Evolutionary conservation across 164 flowering plant species (phyloP), one percentile per base, ranked within the genome.

Genomic region (Cinnamomum micranthum): DNA sequence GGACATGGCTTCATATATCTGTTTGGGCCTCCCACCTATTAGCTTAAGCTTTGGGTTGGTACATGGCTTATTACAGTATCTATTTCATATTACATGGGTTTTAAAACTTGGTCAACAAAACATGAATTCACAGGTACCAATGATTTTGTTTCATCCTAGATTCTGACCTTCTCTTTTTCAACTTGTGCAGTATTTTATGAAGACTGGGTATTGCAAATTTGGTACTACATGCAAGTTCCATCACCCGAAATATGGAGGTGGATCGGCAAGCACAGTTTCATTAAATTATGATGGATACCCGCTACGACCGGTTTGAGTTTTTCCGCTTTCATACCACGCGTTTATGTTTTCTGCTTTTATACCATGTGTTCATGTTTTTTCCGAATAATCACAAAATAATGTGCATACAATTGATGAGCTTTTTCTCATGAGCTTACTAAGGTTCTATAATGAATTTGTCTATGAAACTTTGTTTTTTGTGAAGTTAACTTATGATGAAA

Each of bases 191-290:
- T 91, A 87, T 77, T 96, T 77, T 79, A 78, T 94, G 93, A 85
- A 90, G 85, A 92, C 95, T 24, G 98, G 99, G 52, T 83, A 85
- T 64, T 96, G 99, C 80, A 96, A 89, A 84, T 96, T 88, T 80
- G 99, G 99, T 73, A 72, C 90, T 76, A 86, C 98, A 25, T 96
- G 99, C 84, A 96, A 96, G 86, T 94, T 87, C 80, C 92, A 96
- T 85, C 99, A 96, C 79, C 99, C 99, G 15, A 88, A 82, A 79
- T 81, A 88, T 51, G 97, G 87, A 80, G 84, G 79, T 65, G 91
- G 88, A 78, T 71, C 91, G 70, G 70, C 75, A 62, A 83, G 76
- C 68, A 76, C 91, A 10, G 89, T 87, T 76, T 28, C 86, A 62
- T 82, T 96, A 47, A 96, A 92, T 80, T 82, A 84, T 80, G 73